These are phyloP conservation scores for Stemphylium lycopersici DNA, from an alignment of 2,329 filamentous ascomycete genomes.

Conservation along the genomic window DNA sequence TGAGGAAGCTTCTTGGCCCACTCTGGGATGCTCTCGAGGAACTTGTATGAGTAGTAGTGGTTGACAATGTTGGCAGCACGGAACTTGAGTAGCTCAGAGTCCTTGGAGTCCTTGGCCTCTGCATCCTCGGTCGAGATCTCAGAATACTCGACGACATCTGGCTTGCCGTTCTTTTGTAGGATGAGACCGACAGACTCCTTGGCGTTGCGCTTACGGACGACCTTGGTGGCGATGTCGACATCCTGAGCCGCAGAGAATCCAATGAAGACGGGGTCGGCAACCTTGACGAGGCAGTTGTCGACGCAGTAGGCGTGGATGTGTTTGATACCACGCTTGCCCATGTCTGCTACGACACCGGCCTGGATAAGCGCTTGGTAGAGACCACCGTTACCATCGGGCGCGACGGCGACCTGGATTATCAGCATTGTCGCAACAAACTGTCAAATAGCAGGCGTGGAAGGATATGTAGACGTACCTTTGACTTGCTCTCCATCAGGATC, in stretches of 20 bases:
- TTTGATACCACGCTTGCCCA: slow-evolving; percentile 86
- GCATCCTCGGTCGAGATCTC: slow-evolving; percentile 92
- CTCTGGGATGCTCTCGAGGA: slow-evolving; percentile 86
- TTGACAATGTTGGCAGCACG: slow-evolving; percentile 99
- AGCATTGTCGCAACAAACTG: slow-evolving; percentile 10
- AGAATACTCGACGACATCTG: slow-evolving; percentile 97
- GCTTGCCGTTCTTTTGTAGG: slow-evolving; percentile 91
- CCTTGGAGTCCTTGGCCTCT: slow-evolving; percentile 82
- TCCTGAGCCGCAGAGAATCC: slow-evolving; percentile 87
- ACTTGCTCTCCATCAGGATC: slow-evolving; percentile 90
- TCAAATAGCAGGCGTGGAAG: not conserved
- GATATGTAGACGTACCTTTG: slow-evolving; percentile 61
- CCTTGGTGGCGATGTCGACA: slow-evolving; percentile 97
- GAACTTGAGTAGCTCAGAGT: slow-evolving; percentile 86
- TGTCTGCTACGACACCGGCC: slow-evolving; percentile 81
- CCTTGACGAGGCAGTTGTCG: slow-evolving; percentile 98
- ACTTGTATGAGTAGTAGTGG: slow-evolving; percentile 97
- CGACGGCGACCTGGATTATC: slow-evolving; percentile 73
- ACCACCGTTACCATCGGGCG: slow-evolving; percentile 95
- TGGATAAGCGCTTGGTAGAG: slow-evolving; percentile 90
- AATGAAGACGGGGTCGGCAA: slow-evolving; percentile 95
- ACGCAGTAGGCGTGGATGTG: slow-evolving; percentile 98
- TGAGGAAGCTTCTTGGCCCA: slow-evolving; percentile 89
- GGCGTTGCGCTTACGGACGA: slow-evolving; percentile 97
- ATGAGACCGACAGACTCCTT: slow-evolving; percentile 96